These are phyloP conservation scores for Hypoxylon lenormandii DNA, from an alignment of 495 filamentous ascomycete species.

Conservation along the genomic window DNA sequence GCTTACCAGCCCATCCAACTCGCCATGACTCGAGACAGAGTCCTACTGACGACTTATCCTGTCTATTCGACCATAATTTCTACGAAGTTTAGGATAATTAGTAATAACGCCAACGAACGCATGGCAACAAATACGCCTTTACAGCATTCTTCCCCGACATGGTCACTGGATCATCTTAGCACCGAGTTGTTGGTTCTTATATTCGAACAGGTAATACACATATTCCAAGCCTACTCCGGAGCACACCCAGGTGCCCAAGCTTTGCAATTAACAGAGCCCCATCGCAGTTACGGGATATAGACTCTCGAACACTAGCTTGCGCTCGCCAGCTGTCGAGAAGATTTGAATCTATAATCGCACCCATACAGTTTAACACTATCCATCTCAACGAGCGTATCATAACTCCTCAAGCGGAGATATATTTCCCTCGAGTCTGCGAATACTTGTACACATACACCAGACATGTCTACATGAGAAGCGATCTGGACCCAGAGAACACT, in stretches of 20 bases:
- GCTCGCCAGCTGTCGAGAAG: slow-evolving; percentile 42
- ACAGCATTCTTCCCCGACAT: not conserved
- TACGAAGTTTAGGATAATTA: not conserved
- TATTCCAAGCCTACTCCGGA: not conserved
- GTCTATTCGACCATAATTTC: slow-evolving; percentile 1
- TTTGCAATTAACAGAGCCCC: slow-evolving; percentile 9
- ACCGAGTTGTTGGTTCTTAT: slow-evolving; percentile 47
- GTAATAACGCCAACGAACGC: not conserved
- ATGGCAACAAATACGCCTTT: slow-evolving; percentile 25
- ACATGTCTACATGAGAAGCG: slow-evolving; percentile 38
- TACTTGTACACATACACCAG: slow-evolving; percentile 45
- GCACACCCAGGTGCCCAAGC: not conserved
- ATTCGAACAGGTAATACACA: slow-evolving; percentile 42
- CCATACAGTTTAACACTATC: slow-evolving; percentile 47
- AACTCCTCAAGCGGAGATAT: slow-evolving; percentile 20
- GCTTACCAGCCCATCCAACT: not conserved
- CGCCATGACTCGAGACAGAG: slow-evolving; percentile 11
- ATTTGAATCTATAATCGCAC: slow-evolving; percentile 45
- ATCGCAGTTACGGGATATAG: slow-evolving; percentile 38
- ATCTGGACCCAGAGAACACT: slow-evolving; percentile 40
- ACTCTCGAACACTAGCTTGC: slow-evolving; percentile 30
- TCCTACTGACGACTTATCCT: not conserved
- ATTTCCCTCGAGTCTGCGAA: slow-evolving; percentile 28
- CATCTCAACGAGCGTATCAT: slow-evolving; percentile 40
- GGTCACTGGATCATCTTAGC: slow-evolving; percentile 43